Evolutionary conservation across 192 early-diverging fungal species (phyloP), one percentile per base, ranked within the genome.

Genomic region (Backusella macrospora): DNA sequence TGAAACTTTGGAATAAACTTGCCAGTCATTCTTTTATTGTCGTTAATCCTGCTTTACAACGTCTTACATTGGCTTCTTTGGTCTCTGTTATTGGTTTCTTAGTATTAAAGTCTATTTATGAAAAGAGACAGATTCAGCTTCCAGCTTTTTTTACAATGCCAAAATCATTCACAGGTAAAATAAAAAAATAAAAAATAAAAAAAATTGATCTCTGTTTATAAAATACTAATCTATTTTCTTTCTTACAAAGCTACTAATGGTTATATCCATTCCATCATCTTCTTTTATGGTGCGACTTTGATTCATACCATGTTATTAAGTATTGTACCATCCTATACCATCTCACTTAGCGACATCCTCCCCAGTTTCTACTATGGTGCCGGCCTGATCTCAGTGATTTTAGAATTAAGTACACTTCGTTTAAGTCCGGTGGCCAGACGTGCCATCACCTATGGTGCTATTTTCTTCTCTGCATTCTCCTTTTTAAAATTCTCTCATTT

Each of bases 1-100:
- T 39, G 29, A 59, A 59, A 13, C 18, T 74, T 12, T 74, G 73
- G 73, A 18, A 66, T 48, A 65, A 67, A 64, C 26, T 74, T 13
- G 18, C 46, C 2, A 64, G 73, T 8, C 38, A 44, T 14, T 74
- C 65, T 5, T 74, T 52, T 67, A 9, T 74, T 46, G 47, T 74
- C 12, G 9, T 68, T 9, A 62, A 74, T 45, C 65, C 64, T 47
- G 16, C 40, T 6, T 23, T 74, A 16, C 73, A 47, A 8, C 44
- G 67, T 34, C 26, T 69, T 21, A 45, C 43, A 26, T 45, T 69
- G n/a, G 15, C 29, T 34, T 34, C 39, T 44, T 46, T 69, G 39
- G 45, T 44, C 13, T 42, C 44, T n/a, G 42, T 45, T 4, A 12
- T 42, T 42, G 43, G 39, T 8, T 29, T 47, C 14, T 13, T 69